Evolutionary conservation across 352 stramenopile genomes (phyloP), one percentile per base, ranked within the genome.

Genomic region (Pythium folliculosum): DNA sequence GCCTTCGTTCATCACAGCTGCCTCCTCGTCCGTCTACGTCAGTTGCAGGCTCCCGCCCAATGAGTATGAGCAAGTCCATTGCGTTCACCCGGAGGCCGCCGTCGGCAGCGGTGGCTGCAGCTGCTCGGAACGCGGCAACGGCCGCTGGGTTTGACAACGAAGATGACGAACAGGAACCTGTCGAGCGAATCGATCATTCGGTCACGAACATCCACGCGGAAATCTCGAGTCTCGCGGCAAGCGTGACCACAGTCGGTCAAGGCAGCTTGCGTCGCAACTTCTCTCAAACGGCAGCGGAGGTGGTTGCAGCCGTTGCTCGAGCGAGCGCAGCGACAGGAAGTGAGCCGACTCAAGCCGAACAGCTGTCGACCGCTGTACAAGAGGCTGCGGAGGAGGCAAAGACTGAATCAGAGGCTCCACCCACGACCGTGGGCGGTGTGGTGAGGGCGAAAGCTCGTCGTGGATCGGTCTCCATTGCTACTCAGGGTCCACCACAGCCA

Each of bases 1-100:
- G 66, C 19, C 5, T 71, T 32, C 59, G 64, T 14, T 60, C 59
- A 4, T 70, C 66, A 16, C 52, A 76, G 23, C 62, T 85, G 17
- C 84, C 84, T 6, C 74, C 84, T 3, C 84, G 77, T 17, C 87
- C 84, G 23, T 90, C 82, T 1, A 80, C 82, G 19, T 89, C 81
- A 2, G 52, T 75, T 4, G 70, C 67, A 10, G 61, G 59, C 19
- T 76, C 73, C 4, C 75, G 82, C 13, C 83, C 86, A 0, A 92
- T 86, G 80, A 95, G 84, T 55, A 67, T 95, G 35, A 95, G 86
- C 63, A 89, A 95, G 64, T 92, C 84, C 3, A 93, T 95, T 45
- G 78, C 84, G 21, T 82, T 92, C 22, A 80, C 80, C 4, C 76
- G 71, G 5, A 53, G 59, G n/a, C 47, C 70, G 50, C 71, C 63